phyloP scores from a whole-genome alignment of 768 basidiomycete genomes.

The Lentinula aciculospora region DNA sequence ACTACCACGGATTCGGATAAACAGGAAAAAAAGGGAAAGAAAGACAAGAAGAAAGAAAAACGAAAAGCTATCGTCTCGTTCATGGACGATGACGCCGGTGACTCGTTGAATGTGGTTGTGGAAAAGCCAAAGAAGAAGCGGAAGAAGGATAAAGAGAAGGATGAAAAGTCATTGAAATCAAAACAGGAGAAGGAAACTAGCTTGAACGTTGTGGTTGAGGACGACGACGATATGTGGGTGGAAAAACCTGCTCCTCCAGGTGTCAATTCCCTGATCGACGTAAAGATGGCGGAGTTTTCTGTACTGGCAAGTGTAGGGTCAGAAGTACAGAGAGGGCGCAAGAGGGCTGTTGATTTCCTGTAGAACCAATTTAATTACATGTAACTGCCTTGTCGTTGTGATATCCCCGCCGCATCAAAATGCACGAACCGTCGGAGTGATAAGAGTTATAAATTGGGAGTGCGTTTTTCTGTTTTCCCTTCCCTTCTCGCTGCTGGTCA shows the following conservation, averaged over 20 bases:
- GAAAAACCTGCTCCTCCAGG: constrained; percentile 54
- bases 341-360: constrained; percentile 74
- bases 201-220: constrained; percentile 32
- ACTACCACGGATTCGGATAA: constrained; percentile 32
- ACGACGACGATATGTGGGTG: constrained; percentile 62
- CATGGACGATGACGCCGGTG: constrained; percentile 36
- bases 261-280: constrained; percentile 26
- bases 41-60: constrained; percentile 34
- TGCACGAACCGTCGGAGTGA: background rate
- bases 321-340: constrained; percentile 39
- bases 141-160: constrained; percentile 16
- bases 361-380: constrained; percentile 17
- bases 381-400: background rate
- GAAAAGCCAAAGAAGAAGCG: constrained; percentile 28
- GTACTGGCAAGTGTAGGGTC: constrained; percentile 15
- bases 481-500: background rate
- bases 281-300: constrained; percentile 1
- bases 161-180: constrained; percentile 19
- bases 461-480: background rate
- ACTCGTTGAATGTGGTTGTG: constrained; percentile 20
- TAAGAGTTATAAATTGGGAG: background rate
- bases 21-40: constrained; percentile 33
- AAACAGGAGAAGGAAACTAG: constrained; percentile 30
- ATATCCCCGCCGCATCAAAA: background rate
- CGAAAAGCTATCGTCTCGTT: constrained; percentile 57